Evolutionary conservation across 2,329 filamentous ascomycete species (phyloP), one percentile per base, ranked within the genome.

Genomic region (Pseudopyricularia cyperi): DNA sequence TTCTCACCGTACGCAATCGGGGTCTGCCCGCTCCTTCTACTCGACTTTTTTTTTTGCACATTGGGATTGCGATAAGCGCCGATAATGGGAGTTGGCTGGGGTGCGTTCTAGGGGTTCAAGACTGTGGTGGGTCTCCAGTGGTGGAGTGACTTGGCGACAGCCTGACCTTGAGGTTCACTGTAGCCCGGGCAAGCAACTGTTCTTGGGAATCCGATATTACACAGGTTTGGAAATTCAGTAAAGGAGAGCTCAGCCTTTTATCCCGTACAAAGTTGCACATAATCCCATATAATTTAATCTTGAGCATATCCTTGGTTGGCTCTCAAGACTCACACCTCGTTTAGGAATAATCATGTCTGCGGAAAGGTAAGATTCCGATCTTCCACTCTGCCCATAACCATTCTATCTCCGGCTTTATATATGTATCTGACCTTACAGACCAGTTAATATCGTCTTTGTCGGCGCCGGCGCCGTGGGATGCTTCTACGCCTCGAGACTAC

Each of bases 401-500:
- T 4, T 4, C 3, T n/a, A 4, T 3, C 14, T 22, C 22, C 7
- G 37, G 17, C 19, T n/a, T 14, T 24, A 4, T 6, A 42, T 7
- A n/a, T n/a, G n/a, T n/a, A n/a, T 42, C 37, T 42, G 37, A 42
- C 37, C 37, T 42, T 12, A 8, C 54, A 74, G 70, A 57, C 66
- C 71, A n/a, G 68, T 74, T 26, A 73, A 82, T 56, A 69, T 85
- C 52, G 73, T 86, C 53, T 82, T 87, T 57, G 76, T 86, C 54
- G 83, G 83, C 61, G 83, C 82, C 22, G 83, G 83, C 57, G 83
- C 83, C 55, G 81, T 87, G 42, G 83, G 83, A 52, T 83, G 81
- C 52, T 87, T 87, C 68, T 87, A 86, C 60, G 83, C 80, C 47
- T 85, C 82, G 7, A 73, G 83, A 22, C 72, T 87, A 15, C 80